phyloP scores from a whole-genome alignment of 2,329 filamentous ascomycete genomes.

The Calonectria hawksworthii region DNA sequence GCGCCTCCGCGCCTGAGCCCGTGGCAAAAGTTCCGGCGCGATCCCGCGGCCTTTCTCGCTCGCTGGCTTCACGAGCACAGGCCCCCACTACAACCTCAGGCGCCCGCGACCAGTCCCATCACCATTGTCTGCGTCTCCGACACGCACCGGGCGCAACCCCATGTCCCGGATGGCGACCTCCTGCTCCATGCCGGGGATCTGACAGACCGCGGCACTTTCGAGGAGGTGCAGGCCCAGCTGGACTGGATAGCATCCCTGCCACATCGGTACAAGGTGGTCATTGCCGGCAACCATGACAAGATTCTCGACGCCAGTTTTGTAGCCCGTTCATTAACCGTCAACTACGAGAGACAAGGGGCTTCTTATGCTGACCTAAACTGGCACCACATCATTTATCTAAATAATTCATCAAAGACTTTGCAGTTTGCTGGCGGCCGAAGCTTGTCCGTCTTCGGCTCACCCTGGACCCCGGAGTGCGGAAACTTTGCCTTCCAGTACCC shows the following conservation, averaged over 20 bases:
- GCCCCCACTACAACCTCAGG: background rate
- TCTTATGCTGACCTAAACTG: constrained; percentile 43
- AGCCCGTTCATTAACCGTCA: background rate
- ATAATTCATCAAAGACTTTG: constrained; percentile 46
- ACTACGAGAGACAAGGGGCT: constrained; percentile 3
- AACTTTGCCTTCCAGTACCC: constrained; percentile 59
- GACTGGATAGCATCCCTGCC: constrained; percentile 19
- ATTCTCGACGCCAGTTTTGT: constrained; percentile 24
- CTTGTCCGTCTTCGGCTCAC: constrained; percentile 53
- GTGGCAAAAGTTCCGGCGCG: constrained; percentile 24
- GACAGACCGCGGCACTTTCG: constrained; percentile 24
- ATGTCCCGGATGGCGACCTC: constrained; percentile 27
- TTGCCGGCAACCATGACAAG: constrained; percentile 30
- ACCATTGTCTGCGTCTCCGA: constrained; percentile 28
- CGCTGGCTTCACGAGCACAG: constrained; percentile 15
- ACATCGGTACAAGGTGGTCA: constrained; percentile 25
- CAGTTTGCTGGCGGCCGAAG: constrained; percentile 42
- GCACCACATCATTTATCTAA: constrained; percentile 52
- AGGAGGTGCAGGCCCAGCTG: constrained; percentile 25
- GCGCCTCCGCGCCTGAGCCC: background rate
- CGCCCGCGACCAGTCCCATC: background rate
- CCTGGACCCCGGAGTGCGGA: constrained; percentile 49
- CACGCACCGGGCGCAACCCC: constrained; percentile 25
- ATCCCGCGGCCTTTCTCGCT: constrained; percentile 6
- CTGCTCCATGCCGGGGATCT: constrained; percentile 32